Evolutionary conservation across 495 filamentous ascomycete species (phyloP), one percentile per base, ranked within the genome.

Genomic region (Daldinia childiae): DNA sequence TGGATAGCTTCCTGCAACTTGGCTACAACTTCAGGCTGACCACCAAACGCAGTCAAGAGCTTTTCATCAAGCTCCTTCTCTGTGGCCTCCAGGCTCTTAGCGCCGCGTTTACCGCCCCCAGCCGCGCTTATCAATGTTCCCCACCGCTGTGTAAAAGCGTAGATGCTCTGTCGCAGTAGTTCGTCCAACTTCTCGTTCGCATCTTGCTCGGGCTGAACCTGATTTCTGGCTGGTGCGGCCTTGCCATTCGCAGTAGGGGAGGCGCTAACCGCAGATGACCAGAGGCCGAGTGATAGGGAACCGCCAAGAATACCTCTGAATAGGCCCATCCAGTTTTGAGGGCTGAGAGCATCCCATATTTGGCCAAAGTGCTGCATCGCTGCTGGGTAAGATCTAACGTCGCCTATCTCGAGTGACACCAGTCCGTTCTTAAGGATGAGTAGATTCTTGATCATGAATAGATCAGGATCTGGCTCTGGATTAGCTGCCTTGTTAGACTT

Each of bases 361-460:
- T 88, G 88, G 24, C 91, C 88, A 79, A 97, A 95, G 79, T 97
- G 80, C 64, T 83, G 79, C 77, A 82, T 79, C 14, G 77, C 77
- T 15, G 78, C 90, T 17, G 87, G 86, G 32, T 91, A 82, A 66
- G 89, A 89, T 34, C 92, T 90, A 34, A 91, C 88, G 50, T 94
- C 92, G 71, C 91, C 95, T 77, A 98, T 95, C 81, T 98, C 94
- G 69, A 97, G 94, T 17, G 93, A 92, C 38, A 97, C 87, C 30
- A 98, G 92, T 71, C 95, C 91, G 70, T 95, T 93, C 74, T 97
- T 97, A 11, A 98, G 87, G 66, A 96, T 89, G 41, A 97, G 90
- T 2, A 98, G 85, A 76, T 98, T 94, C 71, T 93, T 94, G 80
- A 98, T 90, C 67, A 96, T 88, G 79, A 98, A 98, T 32, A 98